A percentile compares a stretch with the other conserved stretches of the same genome.
phyloP scores from a whole-genome alignment of 805 yeast genomes.

The Yarrowia alimentaria region DNA sequence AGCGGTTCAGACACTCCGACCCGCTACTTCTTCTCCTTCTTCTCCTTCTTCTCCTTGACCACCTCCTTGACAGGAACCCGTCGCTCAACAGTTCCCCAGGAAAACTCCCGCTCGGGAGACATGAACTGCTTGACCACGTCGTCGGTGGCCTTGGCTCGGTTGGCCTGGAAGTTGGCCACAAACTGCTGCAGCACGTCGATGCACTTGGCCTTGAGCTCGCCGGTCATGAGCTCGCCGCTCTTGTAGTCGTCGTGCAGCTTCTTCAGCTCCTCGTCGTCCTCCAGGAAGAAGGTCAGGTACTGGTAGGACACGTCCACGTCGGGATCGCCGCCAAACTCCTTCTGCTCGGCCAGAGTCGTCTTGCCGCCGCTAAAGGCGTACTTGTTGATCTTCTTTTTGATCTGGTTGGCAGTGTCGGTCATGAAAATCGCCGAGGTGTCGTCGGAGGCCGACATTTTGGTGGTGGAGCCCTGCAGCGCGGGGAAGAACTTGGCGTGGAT shows the following conservation, averaged over 20 bases:
- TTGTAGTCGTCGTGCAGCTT: slow-evolving; percentile 63
- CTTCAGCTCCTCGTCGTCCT: slow-evolving; percentile 78
- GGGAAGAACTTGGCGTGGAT: slow-evolving; percentile 96
- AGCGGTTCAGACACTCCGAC: background rate
- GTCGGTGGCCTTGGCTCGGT: slow-evolving; percentile 65
- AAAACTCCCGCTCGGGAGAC: slow-evolving; percentile 65
- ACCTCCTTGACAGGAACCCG: slow-evolving; percentile 64
- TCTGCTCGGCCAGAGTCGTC: slow-evolving; percentile 84
- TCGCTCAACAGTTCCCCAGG: slow-evolving; percentile 72
- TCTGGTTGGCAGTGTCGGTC: slow-evolving; percentile 91
- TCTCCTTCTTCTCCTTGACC: slow-evolving; percentile 36
- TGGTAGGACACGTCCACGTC: slow-evolving; percentile 95
- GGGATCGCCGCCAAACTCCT: slow-evolving; percentile 86
- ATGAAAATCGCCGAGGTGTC: slow-evolving; percentile 88
- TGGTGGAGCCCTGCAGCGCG: slow-evolving; percentile 91
- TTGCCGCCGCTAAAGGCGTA: slow-evolving; percentile 96
- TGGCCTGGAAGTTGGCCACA: slow-evolving; percentile 77
- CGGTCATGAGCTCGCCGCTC: slow-evolving; percentile 79
- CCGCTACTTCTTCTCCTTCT: slow-evolving; percentile 12
- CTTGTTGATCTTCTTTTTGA: slow-evolving; percentile 91
- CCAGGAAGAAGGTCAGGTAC: slow-evolving; percentile 82
- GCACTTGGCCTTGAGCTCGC: slow-evolving; percentile 89
- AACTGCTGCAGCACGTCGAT: slow-evolving; percentile 75
- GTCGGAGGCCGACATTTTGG: slow-evolving; percentile 96
- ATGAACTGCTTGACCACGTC: slow-evolving; percentile 64